These are phyloP conservation scores for Dactylellina drechsleri DNA, from an alignment of 2,329 filamentous ascomycete genomes.

Conservation along the genomic window DNA sequence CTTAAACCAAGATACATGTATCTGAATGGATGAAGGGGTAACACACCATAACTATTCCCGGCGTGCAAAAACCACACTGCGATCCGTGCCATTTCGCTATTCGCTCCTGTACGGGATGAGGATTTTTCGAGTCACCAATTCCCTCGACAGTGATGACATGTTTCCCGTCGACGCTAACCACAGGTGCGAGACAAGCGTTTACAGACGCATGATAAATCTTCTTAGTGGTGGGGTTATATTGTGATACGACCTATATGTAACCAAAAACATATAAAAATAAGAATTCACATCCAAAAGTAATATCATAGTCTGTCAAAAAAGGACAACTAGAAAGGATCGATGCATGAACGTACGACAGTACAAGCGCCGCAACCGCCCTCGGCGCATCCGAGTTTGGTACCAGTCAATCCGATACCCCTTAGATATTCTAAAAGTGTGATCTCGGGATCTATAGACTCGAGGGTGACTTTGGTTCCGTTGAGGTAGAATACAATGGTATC, in stretches of 20 bases:
- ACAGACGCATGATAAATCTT: constrained; percentile 95
- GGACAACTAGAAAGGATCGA: neutral
- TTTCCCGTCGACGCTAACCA: constrained; percentile 94
- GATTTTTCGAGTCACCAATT: constrained; percentile 85
- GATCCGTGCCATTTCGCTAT: constrained; percentile 91
- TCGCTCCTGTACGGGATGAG: constrained; percentile 89
- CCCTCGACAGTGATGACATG: constrained; percentile 98
- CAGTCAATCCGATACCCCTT: constrained; percentile 89
- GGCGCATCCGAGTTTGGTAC: constrained; percentile 94
- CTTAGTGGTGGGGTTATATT: constrained; percentile 90
- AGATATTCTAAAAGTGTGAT: constrained; percentile 92
- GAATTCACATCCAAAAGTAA: neutral
- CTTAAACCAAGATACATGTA: no score
- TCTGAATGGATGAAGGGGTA: neutral
- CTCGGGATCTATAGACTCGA: constrained; percentile 87
- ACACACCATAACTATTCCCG: constrained; percentile 87
- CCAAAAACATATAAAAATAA: no score
- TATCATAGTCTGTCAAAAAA: neutral
- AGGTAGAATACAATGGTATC: constrained; percentile 92
- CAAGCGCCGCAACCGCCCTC: constrained; percentile 97
- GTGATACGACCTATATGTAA: constrained; percentile 76
- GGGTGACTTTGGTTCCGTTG: constrained; percentile 86
- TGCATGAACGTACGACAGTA: constrained; percentile 73
- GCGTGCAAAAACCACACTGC: constrained; percentile 95
- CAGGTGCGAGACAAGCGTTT: constrained; percentile 91